phyloP scores from a whole-genome alignment of 2,329 filamentous ascomycete genomes.

The Bertia moriformis region DNA sequence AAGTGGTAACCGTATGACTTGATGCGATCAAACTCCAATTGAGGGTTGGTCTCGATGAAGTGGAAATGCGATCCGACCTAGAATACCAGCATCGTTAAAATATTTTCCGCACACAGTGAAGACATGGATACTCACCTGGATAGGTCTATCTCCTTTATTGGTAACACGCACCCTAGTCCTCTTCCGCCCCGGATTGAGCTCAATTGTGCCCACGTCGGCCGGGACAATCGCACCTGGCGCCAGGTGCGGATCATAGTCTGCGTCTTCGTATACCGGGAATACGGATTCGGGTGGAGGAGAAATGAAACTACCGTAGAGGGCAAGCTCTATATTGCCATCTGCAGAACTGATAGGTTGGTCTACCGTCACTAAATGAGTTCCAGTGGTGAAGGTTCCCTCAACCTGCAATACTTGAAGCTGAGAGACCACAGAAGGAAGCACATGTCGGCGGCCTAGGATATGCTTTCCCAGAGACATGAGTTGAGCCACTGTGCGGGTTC shows the following conservation, averaged over 20 bases:
- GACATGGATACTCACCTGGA: too few relatives aligned
- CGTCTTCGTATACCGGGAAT: constrained; percentile 50
- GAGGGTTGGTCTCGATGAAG: constrained; percentile 86
- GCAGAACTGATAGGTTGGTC: constrained; percentile 77
- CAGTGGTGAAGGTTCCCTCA: constrained; percentile 80
- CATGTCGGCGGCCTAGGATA: constrained; percentile 86
- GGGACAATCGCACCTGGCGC: constrained; percentile 61
- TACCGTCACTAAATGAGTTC: constrained; percentile 88
- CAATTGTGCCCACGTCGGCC: constrained; percentile 31
- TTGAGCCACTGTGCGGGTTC: constrained; percentile 76
- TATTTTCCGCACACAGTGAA: too few relatives aligned
- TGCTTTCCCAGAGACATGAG: constrained; percentile 84
- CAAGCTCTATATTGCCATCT: constrained; percentile 72
- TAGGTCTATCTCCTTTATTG: constrained; percentile 75
- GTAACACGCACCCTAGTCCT: constrained; percentile 64
- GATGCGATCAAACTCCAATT: constrained; percentile 73
- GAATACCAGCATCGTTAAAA: too few relatives aligned
- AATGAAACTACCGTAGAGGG: constrained; percentile 81
- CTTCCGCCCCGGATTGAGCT: constrained; percentile 60
- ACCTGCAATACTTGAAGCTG: constrained; percentile 78
- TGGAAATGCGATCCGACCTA: constrained; percentile 96
- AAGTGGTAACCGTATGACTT: constrained; percentile 72
- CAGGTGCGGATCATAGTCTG: constrained; percentile 57
- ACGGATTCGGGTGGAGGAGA: constrained; percentile 63
- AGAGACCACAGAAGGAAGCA: constrained; percentile 65